Evolutionary conservation across 768 basidiomycete genomes (phyloP).

Genomic region (Nevesoporus exiguus): DNA sequence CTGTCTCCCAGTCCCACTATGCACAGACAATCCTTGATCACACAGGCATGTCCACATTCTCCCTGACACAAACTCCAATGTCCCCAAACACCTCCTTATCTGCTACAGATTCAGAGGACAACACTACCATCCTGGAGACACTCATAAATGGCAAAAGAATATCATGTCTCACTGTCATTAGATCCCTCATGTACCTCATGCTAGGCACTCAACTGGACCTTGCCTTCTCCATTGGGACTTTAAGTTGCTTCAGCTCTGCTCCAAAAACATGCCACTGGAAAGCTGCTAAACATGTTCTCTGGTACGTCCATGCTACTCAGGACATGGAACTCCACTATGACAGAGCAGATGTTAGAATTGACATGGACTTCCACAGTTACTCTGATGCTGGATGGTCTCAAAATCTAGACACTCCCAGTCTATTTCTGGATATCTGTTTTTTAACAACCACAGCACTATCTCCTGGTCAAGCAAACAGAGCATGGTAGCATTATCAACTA

Average conservation of each 20-base stretch:
- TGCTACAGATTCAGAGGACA: background rate
- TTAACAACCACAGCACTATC: no score
- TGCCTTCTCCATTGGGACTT: background rate
- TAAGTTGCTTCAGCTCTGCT: background rate
- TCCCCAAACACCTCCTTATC: background rate
- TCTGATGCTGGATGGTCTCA: background rate
- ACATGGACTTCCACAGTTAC: background rate
- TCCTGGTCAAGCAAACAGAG: no score
- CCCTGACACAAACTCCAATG: slow-evolving; percentile 8
- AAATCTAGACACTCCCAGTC: background rate
- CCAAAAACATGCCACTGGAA: background rate
- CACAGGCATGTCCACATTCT: slow-evolving; percentile 1
- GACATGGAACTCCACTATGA: background rate
- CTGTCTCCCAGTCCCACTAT: slow-evolving; percentile 27
- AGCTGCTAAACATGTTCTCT: background rate
- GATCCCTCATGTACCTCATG: slow-evolving; percentile 4
- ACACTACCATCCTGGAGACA: background rate
- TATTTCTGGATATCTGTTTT: no score
- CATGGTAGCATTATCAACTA: no score
- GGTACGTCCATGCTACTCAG: background rate
- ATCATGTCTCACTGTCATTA: background rate
- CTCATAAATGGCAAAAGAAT: background rate
- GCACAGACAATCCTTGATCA: slow-evolving; percentile 9
- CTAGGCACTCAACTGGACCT: background rate
- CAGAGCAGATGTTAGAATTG: background rate